Conservation (phyloP, 768 basidiomycete genomes). For the Mycena galopus region DNA sequence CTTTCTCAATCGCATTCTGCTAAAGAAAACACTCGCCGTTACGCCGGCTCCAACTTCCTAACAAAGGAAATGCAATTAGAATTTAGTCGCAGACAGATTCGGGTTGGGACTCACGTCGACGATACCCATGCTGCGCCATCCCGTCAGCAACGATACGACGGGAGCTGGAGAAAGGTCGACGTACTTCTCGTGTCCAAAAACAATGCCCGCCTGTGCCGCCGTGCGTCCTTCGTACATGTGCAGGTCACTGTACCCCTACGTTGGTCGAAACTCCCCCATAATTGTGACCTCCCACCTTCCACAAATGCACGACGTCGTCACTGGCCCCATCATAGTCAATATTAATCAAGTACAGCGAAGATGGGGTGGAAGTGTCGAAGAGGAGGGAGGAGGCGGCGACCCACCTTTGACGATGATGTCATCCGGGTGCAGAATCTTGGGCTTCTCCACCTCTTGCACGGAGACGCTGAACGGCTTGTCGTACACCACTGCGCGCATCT, state of each 20-base stretch:
- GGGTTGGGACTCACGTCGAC: conserved; percentile 52
- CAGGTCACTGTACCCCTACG: conserved; percentile 57
- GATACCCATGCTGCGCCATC: conserved; percentile 58
- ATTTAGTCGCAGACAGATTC: background rate
- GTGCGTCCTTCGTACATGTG: conserved; percentile 73
- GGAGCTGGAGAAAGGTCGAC: conserved; percentile 14
- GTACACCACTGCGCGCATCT: conserved; percentile 68
- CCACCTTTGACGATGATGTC: conserved; percentile 67
- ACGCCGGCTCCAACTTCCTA: conserved; percentile 62
- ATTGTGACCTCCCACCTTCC: conserved; percentile 56
- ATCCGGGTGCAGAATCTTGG: conserved; percentile 63
- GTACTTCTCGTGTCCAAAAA: conserved; percentile 70
- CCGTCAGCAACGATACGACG: background rate
- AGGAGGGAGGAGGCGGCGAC: too few relatives aligned
- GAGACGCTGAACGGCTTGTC: conserved; percentile 63
- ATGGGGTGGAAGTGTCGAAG: too few relatives aligned
- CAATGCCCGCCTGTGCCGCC: conserved; percentile 60
- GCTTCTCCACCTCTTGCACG: conserved; percentile 60
- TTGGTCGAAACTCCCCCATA: too few relatives aligned
- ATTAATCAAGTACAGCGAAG: too few relatives aligned
- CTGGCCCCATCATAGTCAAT: too few relatives aligned
- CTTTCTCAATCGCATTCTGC: too few relatives aligned
- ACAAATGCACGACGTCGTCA: conserved; percentile 66
- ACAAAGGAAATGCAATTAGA: background rate
- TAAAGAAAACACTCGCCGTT: conserved; percentile 51